Conservation (phyloP, 208 protist species). For the Histomonas meleagridis region DNA sequence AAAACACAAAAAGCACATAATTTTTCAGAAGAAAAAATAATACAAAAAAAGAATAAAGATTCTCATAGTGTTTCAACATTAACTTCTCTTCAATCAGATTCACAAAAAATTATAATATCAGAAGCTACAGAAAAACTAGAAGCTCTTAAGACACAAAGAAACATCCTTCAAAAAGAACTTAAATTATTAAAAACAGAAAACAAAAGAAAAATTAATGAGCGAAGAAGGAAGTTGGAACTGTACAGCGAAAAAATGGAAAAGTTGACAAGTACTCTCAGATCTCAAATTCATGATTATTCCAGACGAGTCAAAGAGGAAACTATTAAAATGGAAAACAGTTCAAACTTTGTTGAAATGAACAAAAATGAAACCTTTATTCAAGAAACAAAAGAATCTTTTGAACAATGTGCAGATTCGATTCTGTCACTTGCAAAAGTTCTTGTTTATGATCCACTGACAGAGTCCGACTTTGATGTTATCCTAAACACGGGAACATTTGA, state of each 20-base stretch:
- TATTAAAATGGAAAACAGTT: neutral
- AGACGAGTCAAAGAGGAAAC: neutral
- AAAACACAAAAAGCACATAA: neutral
- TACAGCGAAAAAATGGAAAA: neutral
- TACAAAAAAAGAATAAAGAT: neutral
- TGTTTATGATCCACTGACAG: neutral
- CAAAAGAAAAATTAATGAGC: neutral
- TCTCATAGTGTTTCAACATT: neutral
- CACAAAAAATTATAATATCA: neutral
- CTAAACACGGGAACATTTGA: neutral
- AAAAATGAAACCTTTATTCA: neutral
- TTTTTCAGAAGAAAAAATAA: neutral
- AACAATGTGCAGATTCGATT: neutral
- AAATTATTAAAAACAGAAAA: neutral
- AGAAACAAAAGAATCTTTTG: neutral
- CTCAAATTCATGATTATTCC: too few relatives aligned
- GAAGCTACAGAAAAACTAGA: neutral
- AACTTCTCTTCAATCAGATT: neutral
- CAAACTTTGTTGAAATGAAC: neutral
- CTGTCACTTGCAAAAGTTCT: neutral
- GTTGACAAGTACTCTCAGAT: neutral
- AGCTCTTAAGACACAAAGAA: neutral
- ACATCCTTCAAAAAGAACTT: neutral
- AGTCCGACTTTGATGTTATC: neutral
- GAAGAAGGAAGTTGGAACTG: neutral